A percentile compares a stretch with the other conserved stretches of the same genome.
Evolutionary conservation across 768 basidiomycete genomes (phyloP).

Genomic region (Dioszegia aurantiaca): DNA sequence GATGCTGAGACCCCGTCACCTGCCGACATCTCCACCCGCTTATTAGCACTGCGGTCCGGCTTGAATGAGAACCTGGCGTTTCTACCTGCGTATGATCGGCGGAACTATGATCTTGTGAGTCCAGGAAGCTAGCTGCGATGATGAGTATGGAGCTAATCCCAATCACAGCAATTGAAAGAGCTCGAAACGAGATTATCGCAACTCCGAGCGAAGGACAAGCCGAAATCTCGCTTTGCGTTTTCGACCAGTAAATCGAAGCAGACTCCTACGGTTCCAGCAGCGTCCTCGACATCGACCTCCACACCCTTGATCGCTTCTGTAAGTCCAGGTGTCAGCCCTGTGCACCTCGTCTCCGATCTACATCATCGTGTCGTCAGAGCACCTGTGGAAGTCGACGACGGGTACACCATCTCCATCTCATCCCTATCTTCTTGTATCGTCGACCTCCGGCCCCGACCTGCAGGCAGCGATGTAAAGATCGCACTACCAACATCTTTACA

Average conservation of each 20-base stretch:
- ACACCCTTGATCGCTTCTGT: not conserved
- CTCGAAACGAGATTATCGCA: slow-evolving; percentile 62
- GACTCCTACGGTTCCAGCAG: slow-evolving; percentile 24
- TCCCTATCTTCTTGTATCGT: slow-evolving; percentile 69
- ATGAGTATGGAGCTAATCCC: not conserved
- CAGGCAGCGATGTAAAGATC: not conserved
- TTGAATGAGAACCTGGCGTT: slow-evolving; percentile 9
- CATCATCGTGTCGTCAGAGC: not conserved
- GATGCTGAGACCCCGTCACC: not conserved
- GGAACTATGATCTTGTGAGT: slow-evolving; percentile 34
- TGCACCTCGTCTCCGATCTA: not conserved
- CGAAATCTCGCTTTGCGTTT: slow-evolving; percentile 70
- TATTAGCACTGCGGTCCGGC: slow-evolving; percentile 15
- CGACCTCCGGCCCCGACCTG: slow-evolving; percentile 55
- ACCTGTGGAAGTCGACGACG: slow-evolving; percentile 2
- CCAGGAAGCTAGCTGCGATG: not conserved
- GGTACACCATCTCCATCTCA: slow-evolving; percentile 60
- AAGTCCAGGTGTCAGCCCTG: not conserved
- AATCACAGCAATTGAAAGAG: slow-evolving; percentile 63
- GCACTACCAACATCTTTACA: slow-evolving; percentile 59
- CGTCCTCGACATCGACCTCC: not conserved
- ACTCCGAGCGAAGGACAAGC: slow-evolving; percentile 58
- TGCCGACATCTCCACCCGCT: slow-evolving; percentile 12
- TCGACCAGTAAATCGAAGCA: slow-evolving; percentile 53
- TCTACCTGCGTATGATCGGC: slow-evolving; percentile 33